phyloP scores from a whole-genome alignment of 768 basidiomycete genomes.

The Hygrophorus pudorinus region DNA sequence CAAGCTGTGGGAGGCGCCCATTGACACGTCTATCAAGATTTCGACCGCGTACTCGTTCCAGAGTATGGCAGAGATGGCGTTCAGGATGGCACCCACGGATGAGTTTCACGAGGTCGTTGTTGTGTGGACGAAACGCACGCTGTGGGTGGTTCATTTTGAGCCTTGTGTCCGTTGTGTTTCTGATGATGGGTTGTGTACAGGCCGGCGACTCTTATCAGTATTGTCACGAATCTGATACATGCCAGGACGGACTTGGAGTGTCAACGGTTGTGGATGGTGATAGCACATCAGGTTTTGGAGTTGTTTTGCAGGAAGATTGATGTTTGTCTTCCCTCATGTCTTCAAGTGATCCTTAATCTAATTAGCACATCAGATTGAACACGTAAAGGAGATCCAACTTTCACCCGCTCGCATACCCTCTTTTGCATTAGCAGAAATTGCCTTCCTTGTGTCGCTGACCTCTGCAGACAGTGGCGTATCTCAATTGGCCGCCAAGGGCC shows the following conservation, averaged over 20 bases:
- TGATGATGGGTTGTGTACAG: slow-evolving; percentile 17
- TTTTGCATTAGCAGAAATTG: slow-evolving; percentile 62
- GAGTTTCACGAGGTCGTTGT: slow-evolving; percentile 25
- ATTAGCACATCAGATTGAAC: slow-evolving; percentile 22
- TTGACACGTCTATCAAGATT: slow-evolving; percentile 58
- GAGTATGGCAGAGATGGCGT: slow-evolving; percentile 31
- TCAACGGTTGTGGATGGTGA: slow-evolving; percentile 62
- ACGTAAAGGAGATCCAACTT: slow-evolving; percentile 40
- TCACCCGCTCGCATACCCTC: slow-evolving; percentile 47
- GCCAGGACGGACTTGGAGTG: slow-evolving; percentile 49
- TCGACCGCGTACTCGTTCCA: slow-evolving; percentile 44
- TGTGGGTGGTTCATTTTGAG: slow-evolving; percentile 25
- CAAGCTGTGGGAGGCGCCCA: slow-evolving; percentile 51
- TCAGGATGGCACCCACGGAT: slow-evolving; percentile 31
- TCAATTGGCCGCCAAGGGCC: slow-evolving; percentile 54
- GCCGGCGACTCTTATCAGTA: slow-evolving; percentile 34
- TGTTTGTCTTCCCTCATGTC: slow-evolving; percentile 21
- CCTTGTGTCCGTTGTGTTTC: not conserved
- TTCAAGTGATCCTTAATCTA: not conserved
- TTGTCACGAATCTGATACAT: slow-evolving; percentile 47
- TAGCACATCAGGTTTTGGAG: slow-evolving; percentile 50
- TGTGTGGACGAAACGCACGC: slow-evolving; percentile 33
- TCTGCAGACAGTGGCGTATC: slow-evolving; percentile 62
- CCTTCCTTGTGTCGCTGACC: slow-evolving; percentile 60
- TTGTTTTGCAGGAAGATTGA: slow-evolving; percentile 40